A percentile compares a stretch with the other conserved stretches of the same genome.
Evolutionary conservation across 176 grass and related monocot species (phyloP).

Genomic region (Phragmites australis): DNA sequence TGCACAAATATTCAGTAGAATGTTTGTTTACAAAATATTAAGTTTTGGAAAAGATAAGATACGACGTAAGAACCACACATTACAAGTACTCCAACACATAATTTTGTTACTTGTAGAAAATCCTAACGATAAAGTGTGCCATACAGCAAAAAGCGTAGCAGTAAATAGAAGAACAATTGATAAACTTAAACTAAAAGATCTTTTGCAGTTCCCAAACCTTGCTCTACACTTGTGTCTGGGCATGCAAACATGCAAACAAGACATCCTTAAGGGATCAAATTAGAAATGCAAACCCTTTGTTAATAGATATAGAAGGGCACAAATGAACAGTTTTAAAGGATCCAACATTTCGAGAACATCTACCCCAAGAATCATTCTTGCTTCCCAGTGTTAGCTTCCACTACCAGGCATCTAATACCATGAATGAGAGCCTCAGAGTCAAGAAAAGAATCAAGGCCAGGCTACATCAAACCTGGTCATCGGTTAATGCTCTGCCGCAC

Average conservation of each 20-base stretch:
- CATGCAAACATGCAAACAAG: not conserved
- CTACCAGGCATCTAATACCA: slow-evolving; percentile 13
- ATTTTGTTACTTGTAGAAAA: not conserved
- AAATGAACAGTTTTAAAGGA: not conserved
- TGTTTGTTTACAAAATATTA: not conserved
- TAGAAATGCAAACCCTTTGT: not conserved
- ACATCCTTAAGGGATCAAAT: not conserved
- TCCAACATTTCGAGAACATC: not conserved
- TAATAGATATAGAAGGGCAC: not conserved
- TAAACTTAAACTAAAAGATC: not conserved
- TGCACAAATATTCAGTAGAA: not conserved
- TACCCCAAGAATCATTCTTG: not conserved
- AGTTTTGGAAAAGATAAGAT: not conserved
- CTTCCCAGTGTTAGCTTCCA: not conserved
- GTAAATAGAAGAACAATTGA: not conserved
- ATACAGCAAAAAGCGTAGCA: not conserved
- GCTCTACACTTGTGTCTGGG: not conserved
- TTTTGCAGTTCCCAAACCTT: not conserved
- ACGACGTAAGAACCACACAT: not conserved
- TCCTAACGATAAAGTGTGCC: not conserved
- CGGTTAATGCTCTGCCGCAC: not conserved
- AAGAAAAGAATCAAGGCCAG: not conserved
- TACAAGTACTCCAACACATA: not conserved
- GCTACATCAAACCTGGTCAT: not conserved
- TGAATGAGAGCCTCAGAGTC: not conserved